Base-by-base conservation (phyloP, 306 rosid genomes). In the Arachis stenosperma region DNA sequence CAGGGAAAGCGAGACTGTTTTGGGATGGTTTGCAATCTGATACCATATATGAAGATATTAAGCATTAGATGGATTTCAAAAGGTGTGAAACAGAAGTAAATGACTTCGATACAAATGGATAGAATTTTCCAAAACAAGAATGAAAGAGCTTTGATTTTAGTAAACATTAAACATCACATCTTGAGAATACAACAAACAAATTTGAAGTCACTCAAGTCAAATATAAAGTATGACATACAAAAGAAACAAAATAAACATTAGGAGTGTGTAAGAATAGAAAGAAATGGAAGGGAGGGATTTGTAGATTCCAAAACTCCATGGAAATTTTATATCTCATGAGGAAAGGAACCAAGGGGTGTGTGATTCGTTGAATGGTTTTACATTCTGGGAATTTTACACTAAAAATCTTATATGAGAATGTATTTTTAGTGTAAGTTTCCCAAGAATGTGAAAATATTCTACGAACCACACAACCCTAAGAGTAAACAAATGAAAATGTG, bases 241-340 rank as follows among this genome's bases (percentile, higher is more conserved):
- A 71, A 78, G 47, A 47, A 74, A 69, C 74, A 39, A 50, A 9
- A 56, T 67, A 73, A 67, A 69, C 79, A 73, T 77, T 65, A 43
- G 54, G 40, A 75, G 36, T 46, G 65, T 7, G 10, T 50, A 8
- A 70, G 48, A 70, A 13, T 55, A 12, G 10, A 61, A 30, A 8
- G 7, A 40, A 69, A 12, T 2, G 33, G 27, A 47, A 61, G 50
- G 67, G 8, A 3, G 17, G 54, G 52, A n/a, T 57, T 22, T 51
- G 11, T 75, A 7, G 7, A 17, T 65, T 58, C 64, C 72, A 44
- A 53, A 9, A 36, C 43, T 65, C 59, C 3, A 22, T 13, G 22
- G 27, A 70, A 56, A 71, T 43, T 43, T 43, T 63, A 5, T 52
- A 17, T 52, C 51, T 46, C 8, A 46, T 2, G 51, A 10, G 9